Base-by-base conservation (phyloP, 2,329 filamentous ascomycete genomes). In the Aspergillus quadricinctus region DNA sequence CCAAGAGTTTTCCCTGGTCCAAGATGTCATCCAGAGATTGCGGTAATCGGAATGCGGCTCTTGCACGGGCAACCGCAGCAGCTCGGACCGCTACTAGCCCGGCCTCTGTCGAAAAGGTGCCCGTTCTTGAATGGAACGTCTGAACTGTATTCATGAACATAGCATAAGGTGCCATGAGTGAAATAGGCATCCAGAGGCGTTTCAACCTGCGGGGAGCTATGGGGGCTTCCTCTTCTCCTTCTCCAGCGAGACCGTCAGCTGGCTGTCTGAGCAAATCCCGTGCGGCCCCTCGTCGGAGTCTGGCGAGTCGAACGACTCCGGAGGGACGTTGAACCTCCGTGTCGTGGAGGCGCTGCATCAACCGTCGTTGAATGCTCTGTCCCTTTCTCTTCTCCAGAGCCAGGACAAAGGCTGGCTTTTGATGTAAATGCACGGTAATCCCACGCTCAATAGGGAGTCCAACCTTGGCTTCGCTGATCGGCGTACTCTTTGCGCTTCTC, bases 71-170 rank as follows among this genome's bases (percentile, higher is more conserved):
- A 25, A 40, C 28, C 43, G n/a, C 40, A 37, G 52, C 46, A 35
- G 48, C 60, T 31, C 50, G 52, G 31, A 57, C 40, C 31, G 60
- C 57, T 57, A 59, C 55, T n/a, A 66, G 50, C 25, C 62, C 62
- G 52, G 71, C 70, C n/a, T 75, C 66, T 0, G 78, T 80, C 2
- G 73, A 75, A 61, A 80, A 80, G 0, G 78, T 81, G 3, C 78
- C 78, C 31, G 65, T 77, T 3, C 59, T 56, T 8, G 63, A 29
- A 56, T 79, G 68, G 60, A 78, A 80, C 1, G 57, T 53, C 49
- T 77, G 74, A 14, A 58, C 60, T 19, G 76, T 69, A 48, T 67
- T 70, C 67, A 76, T 74, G 23, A 78, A 54, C 64, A 75, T 73
- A 10, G 68, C 62, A 58, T 69, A 66, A 4, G 66, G 63, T 2